Evolutionary conservation across 2,329 filamentous ascomycete genomes (phyloP).

Genomic region (Fusarium scirpi): DNA sequence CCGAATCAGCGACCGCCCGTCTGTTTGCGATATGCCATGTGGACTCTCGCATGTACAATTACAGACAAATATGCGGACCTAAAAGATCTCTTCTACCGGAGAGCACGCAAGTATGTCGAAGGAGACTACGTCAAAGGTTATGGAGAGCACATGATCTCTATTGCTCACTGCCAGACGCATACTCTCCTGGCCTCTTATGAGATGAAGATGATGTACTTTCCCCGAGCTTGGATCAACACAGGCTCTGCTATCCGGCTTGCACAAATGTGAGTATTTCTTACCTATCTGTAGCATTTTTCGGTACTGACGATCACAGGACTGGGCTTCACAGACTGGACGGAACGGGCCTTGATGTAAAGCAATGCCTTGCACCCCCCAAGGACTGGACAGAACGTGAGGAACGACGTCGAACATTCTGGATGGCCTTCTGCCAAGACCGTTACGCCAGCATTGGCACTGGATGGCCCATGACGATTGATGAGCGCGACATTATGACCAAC

Average conservation of each 20-base stretch:
- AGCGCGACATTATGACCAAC: conserved; percentile 89
- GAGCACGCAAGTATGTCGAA: conserved; percentile 90
- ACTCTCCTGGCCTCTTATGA: conserved; percentile 84
- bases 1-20: conserved; percentile 87
- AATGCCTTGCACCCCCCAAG: conserved; percentile 84
- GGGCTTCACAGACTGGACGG: conserved; percentile 90
- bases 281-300: neutral
- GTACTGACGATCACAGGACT: conserved; percentile 73
- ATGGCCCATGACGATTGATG: conserved; percentile 95
- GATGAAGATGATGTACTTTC: conserved; percentile 98
- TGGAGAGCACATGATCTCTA: conserved; percentile 87
- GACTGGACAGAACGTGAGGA: conserved; percentile 97
- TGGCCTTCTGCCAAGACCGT: conserved; percentile 89
- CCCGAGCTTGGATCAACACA: conserved; percentile 92
- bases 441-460: conserved; percentile 97
- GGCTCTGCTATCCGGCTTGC: conserved; percentile 83
- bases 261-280: conserved; percentile 74
- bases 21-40: conserved; percentile 92
- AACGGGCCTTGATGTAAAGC: conserved; percentile 86
- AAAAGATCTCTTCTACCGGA: conserved; percentile 89
- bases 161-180: conserved; percentile 89
- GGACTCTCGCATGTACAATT: conserved; percentile 90
- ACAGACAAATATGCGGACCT: conserved; percentile 83
- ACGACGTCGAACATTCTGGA: conserved; percentile 92
- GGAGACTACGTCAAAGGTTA: conserved; percentile 91